A percentile compares a stretch with the other conserved stretches of the same genome.
Evolutionary conservation across 805 yeast genomes (phyloP).

Genomic region (Schwanniomyces vanrijiae): DNA sequence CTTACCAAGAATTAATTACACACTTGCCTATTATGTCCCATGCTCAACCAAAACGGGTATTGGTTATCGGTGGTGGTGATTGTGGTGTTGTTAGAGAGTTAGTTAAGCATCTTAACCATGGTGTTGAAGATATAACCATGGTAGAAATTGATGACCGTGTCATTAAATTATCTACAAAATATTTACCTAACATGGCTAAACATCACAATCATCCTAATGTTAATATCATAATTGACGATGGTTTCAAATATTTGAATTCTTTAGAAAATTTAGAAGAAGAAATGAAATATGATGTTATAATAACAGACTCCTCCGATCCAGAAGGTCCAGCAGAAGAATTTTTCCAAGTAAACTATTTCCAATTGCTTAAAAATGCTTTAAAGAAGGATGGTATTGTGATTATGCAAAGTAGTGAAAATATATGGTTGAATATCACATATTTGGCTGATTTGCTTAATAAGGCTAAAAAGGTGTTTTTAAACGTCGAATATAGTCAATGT

Average conservation of each 20-base stretch:
- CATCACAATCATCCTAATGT: constrained; percentile 66
- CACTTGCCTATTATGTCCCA: constrained; percentile 82
- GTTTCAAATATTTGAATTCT: constrained; percentile 69
- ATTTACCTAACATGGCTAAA: constrained; percentile 74
- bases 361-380: constrained; percentile 62
- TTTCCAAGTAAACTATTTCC: constrained; percentile 76
- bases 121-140: constrained; percentile 63
- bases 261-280: constrained; percentile 15
- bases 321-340: constrained; percentile 94
- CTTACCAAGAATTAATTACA: constrained; percentile 89
- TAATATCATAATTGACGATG: constrained; percentile 71
- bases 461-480: constrained; percentile 56
- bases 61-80: constrained; percentile 95
- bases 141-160: constrained; percentile 91
- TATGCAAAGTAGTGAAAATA: constrained; percentile 75
- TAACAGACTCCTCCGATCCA: constrained; percentile 92
- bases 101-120: constrained; percentile 60
- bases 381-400: constrained; percentile 67
- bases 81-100: constrained; percentile 93
- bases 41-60: constrained; percentile 67
- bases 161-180: constrained; percentile 67
- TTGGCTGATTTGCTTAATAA: constrained; percentile 47
- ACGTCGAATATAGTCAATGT: constrained; percentile 69
- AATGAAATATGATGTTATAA: constrained; percentile 73
- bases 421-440: constrained; percentile 67